A percentile compares a stretch with the other conserved stretches of the same genome.
Conservation (phyloP, 2,329 filamentous ascomycete genomes). For the Aspergillus floridensis region DNA sequence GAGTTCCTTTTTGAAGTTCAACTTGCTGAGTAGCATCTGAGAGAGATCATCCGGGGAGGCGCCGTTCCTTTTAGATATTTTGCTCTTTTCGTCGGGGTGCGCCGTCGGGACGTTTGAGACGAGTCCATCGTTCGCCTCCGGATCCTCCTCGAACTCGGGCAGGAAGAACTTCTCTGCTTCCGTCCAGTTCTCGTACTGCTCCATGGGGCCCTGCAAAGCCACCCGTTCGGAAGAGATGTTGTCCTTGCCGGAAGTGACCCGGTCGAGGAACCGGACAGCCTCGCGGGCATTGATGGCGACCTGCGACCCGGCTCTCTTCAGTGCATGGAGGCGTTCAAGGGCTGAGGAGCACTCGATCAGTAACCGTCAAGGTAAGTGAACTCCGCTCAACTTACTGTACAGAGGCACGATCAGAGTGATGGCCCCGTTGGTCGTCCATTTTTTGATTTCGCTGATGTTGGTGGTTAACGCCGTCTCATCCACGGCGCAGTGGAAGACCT, state of each 20-base stretch:
- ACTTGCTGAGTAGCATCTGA: constrained; percentile 48
- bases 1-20: constrained; percentile 47
- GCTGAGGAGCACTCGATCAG: constrained; percentile 30
- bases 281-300: constrained; percentile 51
- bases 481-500: constrained; percentile 52
- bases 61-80: constrained; percentile 23
- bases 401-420: constrained; percentile 52
- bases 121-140: constrained; percentile 24
- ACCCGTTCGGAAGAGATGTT: constrained; percentile 44
- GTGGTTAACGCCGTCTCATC: constrained; percentile 53
- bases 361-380: not conserved
- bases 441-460: constrained; percentile 53
- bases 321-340: constrained; percentile 46
- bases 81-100: constrained; percentile 18
- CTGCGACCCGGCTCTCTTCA: constrained; percentile 47
- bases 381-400: constrained; percentile 43
- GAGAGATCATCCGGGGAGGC: constrained; percentile 40
- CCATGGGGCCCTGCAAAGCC: constrained; percentile 49
- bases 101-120: constrained; percentile 17
- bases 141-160: constrained; percentile 44
- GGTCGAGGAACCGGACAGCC: constrained; percentile 52
- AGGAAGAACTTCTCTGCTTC: constrained; percentile 48
- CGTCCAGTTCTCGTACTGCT: constrained; percentile 48
- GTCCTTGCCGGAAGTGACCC: constrained; percentile 48
- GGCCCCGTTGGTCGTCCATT: constrained; percentile 50